Evolutionary conservation across 2,329 filamentous ascomycete species (phyloP).

Genomic region (Neophaeococcomyces aloes): DNA sequence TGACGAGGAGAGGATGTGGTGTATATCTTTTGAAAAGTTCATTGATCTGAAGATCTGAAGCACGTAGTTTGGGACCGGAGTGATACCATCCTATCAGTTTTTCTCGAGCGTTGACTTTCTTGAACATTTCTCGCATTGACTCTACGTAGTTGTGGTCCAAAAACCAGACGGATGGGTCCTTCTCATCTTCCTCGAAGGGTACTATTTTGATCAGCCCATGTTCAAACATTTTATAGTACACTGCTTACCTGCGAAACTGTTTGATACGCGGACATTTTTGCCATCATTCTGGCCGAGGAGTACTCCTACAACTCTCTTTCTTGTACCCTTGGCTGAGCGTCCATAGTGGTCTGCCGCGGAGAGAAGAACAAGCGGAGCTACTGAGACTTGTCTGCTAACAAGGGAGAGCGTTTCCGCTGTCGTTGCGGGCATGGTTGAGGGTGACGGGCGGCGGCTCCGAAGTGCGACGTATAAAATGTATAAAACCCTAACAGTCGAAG

Average conservation of each 20-base stretch:
- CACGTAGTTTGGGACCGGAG: conserved; percentile 90
- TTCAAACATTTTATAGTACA: not conserved
- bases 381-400: conserved; percentile 87
- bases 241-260: conserved; percentile 85
- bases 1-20: conserved; percentile 88
- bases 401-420: conserved; percentile 93
- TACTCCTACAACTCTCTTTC: conserved; percentile 84
- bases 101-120: conserved; percentile 97
- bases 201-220: conserved; percentile 45
- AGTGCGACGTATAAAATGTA: not conserved
- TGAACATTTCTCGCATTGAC: conserved; percentile 99
- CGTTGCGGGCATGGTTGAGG: conserved; percentile 72
- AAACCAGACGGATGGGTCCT: conserved; percentile 98
- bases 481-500: too few relatives aligned
- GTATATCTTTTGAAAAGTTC: conserved; percentile 99
- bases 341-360: conserved; percentile 98
- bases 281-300: conserved; percentile 92
- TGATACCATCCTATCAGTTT: conserved; percentile 99
- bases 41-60: conserved; percentile 97
- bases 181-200: conserved; percentile 97
- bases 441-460: not conserved
- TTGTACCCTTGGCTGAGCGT: conserved; percentile 78
- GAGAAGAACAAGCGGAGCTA: conserved; percentile 93
- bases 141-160: conserved; percentile 99
- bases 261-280: conserved; percentile 91